Conservation (phyloP, 1,284 basidiomycete species). For the Cryptococcus sp. region DNA sequence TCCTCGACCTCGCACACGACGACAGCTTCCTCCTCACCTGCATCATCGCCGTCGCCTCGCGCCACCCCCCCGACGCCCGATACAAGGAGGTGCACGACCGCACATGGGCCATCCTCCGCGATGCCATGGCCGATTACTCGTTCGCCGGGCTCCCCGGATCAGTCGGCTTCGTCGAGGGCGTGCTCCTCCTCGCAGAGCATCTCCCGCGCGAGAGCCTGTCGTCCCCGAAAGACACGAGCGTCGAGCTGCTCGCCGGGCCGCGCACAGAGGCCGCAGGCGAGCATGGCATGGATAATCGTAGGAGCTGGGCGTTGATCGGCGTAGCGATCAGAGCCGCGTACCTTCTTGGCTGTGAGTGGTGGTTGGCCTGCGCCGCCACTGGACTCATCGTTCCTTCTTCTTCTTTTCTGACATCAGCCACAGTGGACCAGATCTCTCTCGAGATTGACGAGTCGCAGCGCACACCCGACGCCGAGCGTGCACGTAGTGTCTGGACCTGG, state of each 20-base stretch:
- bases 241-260: constrained; percentile 24
- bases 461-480: constrained; percentile 44
- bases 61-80: constrained; percentile 35
- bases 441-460: constrained; percentile 38
- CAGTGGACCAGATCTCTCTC: constrained; percentile 43
- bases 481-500: constrained; percentile 51
- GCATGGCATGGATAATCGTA: constrained; percentile 47
- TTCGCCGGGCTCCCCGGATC: constrained; percentile 44
- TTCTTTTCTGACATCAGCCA: not conserved
- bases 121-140: constrained; percentile 43
- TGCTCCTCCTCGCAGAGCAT: constrained; percentile 49
- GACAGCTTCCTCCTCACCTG: constrained; percentile 49
- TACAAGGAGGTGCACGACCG: constrained; percentile 38
- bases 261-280: constrained; percentile 26
- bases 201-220: constrained; percentile 29
- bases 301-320: constrained; percentile 50
- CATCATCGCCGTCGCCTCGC: constrained; percentile 47
- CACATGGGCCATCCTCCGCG: constrained; percentile 39
- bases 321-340: constrained; percentile 48
- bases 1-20: constrained; percentile 38
- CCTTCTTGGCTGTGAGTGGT: constrained; percentile 45
- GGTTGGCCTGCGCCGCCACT: too few species aligned
- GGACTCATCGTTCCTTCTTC: too few species aligned
- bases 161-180: constrained; percentile 51
- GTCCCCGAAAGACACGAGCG: constrained; percentile 9